phyloP scores from a whole-genome alignment of 192 early-diverging fungal genomes.

The Linnemannia zychae region DNA sequence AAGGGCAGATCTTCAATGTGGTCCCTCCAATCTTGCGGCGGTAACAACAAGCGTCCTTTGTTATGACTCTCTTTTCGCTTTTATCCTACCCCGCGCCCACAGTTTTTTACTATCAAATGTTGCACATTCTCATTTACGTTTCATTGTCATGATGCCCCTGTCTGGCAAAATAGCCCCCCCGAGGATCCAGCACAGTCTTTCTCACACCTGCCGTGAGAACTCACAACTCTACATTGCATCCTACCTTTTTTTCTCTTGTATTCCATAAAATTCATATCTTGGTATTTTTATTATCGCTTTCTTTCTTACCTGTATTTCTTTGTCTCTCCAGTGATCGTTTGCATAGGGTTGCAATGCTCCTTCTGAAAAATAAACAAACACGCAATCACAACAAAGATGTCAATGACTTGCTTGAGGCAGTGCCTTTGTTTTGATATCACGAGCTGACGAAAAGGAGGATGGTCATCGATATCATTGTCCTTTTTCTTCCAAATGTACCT shows the following conservation, averaged over 20 bases:
- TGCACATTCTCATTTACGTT: background rate
- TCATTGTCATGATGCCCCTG: background rate
- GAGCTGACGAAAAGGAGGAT: no score
- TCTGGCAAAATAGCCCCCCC: no score
- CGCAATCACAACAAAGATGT: no score
- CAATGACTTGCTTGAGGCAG: no score
- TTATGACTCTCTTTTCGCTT: background rate
- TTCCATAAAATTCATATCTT: background rate
- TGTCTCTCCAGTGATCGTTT: no score
- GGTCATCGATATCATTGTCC: no score
- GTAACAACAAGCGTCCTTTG: background rate
- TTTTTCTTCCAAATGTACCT: no score
- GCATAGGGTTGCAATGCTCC: no score
- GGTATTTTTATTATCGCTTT: background rate
- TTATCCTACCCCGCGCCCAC: background rate
- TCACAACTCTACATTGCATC: background rate
- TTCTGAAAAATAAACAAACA: no score
- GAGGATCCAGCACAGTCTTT: no score
- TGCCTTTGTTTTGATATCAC: no score
- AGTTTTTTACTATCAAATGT: background rate
- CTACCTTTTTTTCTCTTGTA: background rate
- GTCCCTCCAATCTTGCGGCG: background rate
- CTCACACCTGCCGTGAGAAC: background rate
- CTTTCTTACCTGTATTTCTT: background rate
- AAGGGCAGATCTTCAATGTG: background rate